Percentiles rank a stretch among this genome's conserved stretches.
phyloP scores from a whole-genome alignment of 164 flowering plant species.

The Vitis amurensis region DNA sequence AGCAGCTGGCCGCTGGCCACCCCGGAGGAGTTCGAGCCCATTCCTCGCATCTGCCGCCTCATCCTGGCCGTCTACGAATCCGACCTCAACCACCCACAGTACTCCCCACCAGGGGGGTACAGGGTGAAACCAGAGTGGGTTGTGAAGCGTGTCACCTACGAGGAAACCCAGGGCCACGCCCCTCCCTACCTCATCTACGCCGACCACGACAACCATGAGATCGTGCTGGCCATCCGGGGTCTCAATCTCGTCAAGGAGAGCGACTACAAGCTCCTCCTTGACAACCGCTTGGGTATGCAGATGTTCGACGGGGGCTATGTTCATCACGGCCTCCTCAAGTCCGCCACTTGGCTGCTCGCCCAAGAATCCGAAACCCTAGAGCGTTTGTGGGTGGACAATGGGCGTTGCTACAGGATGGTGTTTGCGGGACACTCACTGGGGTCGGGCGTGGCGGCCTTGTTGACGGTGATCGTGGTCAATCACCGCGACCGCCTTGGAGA shows the following conservation, averaged over 20 bases:
- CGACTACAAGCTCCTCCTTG: conserved; percentile 70
- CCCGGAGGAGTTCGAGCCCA: conserved; percentile 67
- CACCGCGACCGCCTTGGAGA: conserved; percentile 59
- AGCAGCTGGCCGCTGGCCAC: conserved; percentile 67
- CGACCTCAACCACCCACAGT: conserved; percentile 61
- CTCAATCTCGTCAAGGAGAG: conserved; percentile 69
- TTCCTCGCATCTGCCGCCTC: conserved; percentile 74
- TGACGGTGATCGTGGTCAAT: conserved; percentile 62
- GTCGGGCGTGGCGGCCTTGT: conserved; percentile 76
- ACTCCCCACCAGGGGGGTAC: conserved; percentile 53
- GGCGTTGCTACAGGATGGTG: conserved; percentile 45
- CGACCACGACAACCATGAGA: conserved; percentile 64
- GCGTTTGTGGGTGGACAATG: conserved; percentile 54
- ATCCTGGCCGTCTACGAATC: conserved; percentile 84
- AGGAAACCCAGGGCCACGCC: conserved; percentile 58
- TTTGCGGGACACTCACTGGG: conserved; percentile 89
- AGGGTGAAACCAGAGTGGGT: conserved; percentile 62
- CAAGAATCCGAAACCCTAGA: conserved; percentile 57
- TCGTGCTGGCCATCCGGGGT: conserved; percentile 82
- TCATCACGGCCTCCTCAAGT: conserved; percentile 75
- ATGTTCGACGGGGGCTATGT: conserved; percentile 91
- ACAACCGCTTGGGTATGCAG: conserved; percentile 66
- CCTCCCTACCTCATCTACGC: conserved; percentile 85
- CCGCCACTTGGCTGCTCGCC: conserved; percentile 74
- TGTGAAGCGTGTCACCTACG: conserved; percentile 66